Base-by-base conservation (phyloP, 176 grass and related monocot genomes). In the Triticum urartu region DNA sequence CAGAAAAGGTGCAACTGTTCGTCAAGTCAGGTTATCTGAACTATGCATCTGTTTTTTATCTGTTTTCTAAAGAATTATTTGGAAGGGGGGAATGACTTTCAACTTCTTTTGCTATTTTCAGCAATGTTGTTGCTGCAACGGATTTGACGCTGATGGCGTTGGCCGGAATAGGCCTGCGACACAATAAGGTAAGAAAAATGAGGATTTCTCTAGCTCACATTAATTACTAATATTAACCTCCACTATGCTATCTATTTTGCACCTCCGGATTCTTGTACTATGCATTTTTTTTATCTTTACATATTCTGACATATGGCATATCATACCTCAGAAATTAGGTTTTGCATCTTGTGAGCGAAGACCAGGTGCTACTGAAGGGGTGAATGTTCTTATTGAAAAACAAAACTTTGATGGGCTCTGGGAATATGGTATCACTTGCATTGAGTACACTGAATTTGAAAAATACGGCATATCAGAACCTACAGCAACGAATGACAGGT, bases 41-140 rank as follows among this genome's bases (percentile, higher is more conserved):
- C 14, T 38, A 30, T 30, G 6, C 18, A 25, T 38, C 68, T 32
- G 24, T 13, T 89, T 79, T 38, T 38, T 83, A 22, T 36, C 38
- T 73, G 40, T 14, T 70, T 11, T 60, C 18, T 47, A 79, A 60
- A 84, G 18, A 80, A 63, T 39, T 28, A 75, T 79, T 90, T 50
- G 32, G 25, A 47, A 81, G 34, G 8, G 8, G 15, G n/a, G 60
- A 25, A 68, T 92, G 68, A 84, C 30, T 77, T 6, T 84, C 39
- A 21, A 85, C 68, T 2, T 72, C 3, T 20, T 59, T 79, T 85
- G 38, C 75, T 65, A 73, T 81, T 89, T 92, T n/a, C 84, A 98
- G 96, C 87, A 98, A 98, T 92, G 96, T 98, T 91, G 93, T 95
- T 28, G 96, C 96, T 81, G 93, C 96, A 52, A 98, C 96, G 80